These are phyloP conservation scores for Grosmannia serpens DNA, from an alignment of 2,329 filamentous ascomycete species.

Conservation along the genomic window DNA sequence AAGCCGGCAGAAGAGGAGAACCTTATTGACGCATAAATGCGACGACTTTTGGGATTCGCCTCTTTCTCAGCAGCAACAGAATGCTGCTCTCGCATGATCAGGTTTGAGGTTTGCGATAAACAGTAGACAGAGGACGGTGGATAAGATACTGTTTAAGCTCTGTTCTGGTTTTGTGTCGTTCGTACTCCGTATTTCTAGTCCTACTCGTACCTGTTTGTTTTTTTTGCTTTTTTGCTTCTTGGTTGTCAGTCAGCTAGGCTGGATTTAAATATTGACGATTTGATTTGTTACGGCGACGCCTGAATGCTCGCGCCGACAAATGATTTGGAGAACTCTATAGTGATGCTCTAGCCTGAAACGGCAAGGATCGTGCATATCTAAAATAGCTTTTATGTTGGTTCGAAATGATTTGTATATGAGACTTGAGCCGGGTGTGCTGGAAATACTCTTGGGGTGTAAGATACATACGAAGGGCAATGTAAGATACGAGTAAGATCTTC, in stretches of 20 bases:
- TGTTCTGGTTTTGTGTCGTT: neutral
- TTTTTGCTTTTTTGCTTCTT: neutral
- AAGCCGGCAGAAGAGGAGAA: conserved; percentile 23
- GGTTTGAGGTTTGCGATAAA: neutral
- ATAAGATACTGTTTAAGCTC: neutral
- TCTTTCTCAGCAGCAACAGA: neutral
- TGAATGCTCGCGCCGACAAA: neutral
- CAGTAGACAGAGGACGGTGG: neutral
- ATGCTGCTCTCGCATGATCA: neutral
- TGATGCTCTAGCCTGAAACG: neutral
- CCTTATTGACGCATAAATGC: conserved; percentile 22
- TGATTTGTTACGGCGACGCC: neutral
- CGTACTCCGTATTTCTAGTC: neutral
- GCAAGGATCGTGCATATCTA: neutral
- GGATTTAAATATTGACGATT: neutral
- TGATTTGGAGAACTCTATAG: neutral
- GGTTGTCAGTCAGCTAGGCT: neutral
- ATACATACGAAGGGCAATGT: no score
- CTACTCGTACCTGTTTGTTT: neutral
- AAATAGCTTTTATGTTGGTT: neutral
- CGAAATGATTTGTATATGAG: no score
- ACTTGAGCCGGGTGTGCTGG: neutral
- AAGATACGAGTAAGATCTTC: no score
- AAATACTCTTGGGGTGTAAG: no score
- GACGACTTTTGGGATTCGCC: neutral